Evolutionary conservation across 1,284 basidiomycete genomes (phyloP), one percentile per base, ranked within the genome.

Genomic region (Ceratobasidium theobromae): DNA sequence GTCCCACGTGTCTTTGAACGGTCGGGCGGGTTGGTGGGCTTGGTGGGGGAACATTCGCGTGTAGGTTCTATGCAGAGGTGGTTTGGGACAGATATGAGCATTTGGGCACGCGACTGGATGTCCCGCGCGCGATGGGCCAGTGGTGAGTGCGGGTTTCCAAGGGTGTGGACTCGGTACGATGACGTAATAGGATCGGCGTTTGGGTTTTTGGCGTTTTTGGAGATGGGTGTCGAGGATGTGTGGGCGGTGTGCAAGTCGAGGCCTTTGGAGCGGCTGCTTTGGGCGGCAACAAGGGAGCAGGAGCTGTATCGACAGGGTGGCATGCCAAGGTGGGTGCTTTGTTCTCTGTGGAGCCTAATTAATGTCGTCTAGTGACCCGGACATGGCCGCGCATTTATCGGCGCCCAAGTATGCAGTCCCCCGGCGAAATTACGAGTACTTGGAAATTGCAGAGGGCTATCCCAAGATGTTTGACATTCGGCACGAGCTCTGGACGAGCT

Each of bases 61-160:
- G 80, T 81, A 4, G 84, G 84, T 21, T 81, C 82, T 28, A 85
- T 88, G 68, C 85, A 81, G 23, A 80, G 84, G 65, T 84, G 86
- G 66, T 74, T 95, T 55, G 78, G 81, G 67, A 89, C 86, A 69
- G 78, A 96, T 69, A 86, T 95, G 79, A 95, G 90, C 74, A 95
- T 99, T 67, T 99, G 97, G 96, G 84, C 86, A 0, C 82, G 88
- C 0, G 88, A 91, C 68, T 86, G 89, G 82, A 86, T 98, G 52
- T 80, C 88, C 70, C 79, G 78, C 46, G 92, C 91, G n/a, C 73
- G 91, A 33, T 81, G 85, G 53, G 78, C 86, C 58, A 80, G 84
- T 70, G 77, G 91, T 91, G 72, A 71, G 83, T 75, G 9, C 45
- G n/a, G 9, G 32, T 60, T n/a, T 14, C 16, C 9, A 21, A 23